These are phyloP conservation scores for Penicillium maclennaniae DNA, from an alignment of 495 filamentous ascomycete species.

Conservation along the genomic window DNA sequence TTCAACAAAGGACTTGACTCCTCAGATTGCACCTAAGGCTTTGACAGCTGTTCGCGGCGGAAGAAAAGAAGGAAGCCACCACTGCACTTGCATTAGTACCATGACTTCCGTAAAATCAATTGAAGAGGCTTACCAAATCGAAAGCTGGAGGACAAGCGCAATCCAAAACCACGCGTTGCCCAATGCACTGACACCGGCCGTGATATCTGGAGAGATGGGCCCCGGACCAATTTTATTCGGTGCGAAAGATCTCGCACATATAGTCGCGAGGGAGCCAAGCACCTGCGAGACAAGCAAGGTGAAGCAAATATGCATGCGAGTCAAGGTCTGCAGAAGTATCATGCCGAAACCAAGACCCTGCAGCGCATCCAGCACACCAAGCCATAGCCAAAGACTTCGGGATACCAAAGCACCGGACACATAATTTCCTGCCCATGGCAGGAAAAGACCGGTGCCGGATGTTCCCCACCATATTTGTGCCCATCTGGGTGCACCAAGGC, in stretches of 20 bases:
- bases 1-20: neutral
- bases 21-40: slow-evolving; percentile 42
- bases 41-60: slow-evolving; percentile 66
- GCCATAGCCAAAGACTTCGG: slow-evolving; percentile 49
- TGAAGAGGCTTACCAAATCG: slow-evolving; percentile 49
- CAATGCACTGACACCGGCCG: slow-evolving; percentile 42
- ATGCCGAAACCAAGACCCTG: slow-evolving; percentile 52
- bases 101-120: neutral
- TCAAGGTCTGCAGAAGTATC: slow-evolving; percentile 49
- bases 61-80: slow-evolving; percentile 67
- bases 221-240: slow-evolving; percentile 48
- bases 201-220: slow-evolving; percentile 46
- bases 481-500: slow-evolving; percentile 49
- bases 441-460: slow-evolving; percentile 42
- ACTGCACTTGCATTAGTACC: slow-evolving; percentile 16
- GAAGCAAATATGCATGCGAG: slow-evolving; percentile 48
- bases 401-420: slow-evolving; percentile 43
- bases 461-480: slow-evolving; percentile 52
- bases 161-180: slow-evolving; percentile 65
- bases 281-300: slow-evolving; percentile 48
- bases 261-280: slow-evolving; percentile 49
- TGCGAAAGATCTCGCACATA: slow-evolving; percentile 43
- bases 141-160: slow-evolving; percentile 55
- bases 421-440: slow-evolving; percentile 48
- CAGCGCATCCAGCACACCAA: slow-evolving; percentile 45